Percentiles rank a stretch among this genome's conserved stretches.
phyloP scores from a whole-genome alignment of 306 rosid genomes.

The Elaeagnus macrophylla region DNA sequence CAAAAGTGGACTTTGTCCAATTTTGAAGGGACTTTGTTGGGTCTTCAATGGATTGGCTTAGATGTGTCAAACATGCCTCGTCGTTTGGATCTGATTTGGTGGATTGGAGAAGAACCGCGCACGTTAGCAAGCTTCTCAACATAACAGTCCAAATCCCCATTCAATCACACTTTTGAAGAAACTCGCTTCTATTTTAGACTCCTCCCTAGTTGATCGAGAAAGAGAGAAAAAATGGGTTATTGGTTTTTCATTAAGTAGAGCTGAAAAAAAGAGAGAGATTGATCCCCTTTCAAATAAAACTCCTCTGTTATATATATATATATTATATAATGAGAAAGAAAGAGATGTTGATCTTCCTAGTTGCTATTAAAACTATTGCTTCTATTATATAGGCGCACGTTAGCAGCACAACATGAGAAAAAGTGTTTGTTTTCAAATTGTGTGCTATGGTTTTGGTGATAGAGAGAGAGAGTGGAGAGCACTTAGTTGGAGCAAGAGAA shows the following conservation, averaged over 20 bases:
- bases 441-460: not conserved
- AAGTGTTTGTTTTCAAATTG: constrained; percentile 6
- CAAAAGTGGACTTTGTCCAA: constrained; percentile 65
- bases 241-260: no score
- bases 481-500: constrained; percentile 9
- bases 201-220: no score
- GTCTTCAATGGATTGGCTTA: constrained; percentile 59
- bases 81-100: constrained; percentile 76
- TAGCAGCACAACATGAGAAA: not conserved
- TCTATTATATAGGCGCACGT: constrained; percentile 18
- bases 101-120: constrained; percentile 20
- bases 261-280: no score
- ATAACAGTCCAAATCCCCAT: constrained; percentile 37
- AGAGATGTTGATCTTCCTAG: no score
- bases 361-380: not conserved
- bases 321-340: no score
- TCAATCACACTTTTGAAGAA: not conserved
- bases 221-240: no score
- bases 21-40: constrained; percentile 41
- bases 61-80: constrained; percentile 56
- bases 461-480: constrained; percentile 1
- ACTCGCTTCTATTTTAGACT: constrained; percentile 6
- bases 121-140: constrained; percentile 16
- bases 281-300: no score
- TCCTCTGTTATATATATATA: no score